Percentiles rank a stretch among this genome's conserved stretches.
These are phyloP conservation scores for Apium graveolens DNA, from an alignment of 129 eudicot species.

Conservation along the genomic window DNA sequence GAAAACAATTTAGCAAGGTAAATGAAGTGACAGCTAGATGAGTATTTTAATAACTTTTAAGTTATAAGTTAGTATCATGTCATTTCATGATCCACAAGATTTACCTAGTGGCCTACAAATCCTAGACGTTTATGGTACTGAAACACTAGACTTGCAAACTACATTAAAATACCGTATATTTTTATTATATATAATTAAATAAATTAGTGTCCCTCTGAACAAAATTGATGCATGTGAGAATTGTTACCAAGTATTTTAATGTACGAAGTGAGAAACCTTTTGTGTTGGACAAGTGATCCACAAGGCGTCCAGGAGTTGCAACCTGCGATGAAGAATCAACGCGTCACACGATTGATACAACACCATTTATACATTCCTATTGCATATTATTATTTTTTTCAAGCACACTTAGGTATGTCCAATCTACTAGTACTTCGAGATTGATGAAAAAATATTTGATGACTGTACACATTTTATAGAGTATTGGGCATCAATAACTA, in stretches of 20 bases:
- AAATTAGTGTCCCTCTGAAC: background rate
- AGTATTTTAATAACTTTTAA: background rate
- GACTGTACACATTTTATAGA: background rate
- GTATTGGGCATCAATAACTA: background rate
- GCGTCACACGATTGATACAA: background rate
- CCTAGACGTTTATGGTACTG: background rate
- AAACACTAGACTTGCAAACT: background rate
- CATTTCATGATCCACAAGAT: background rate
- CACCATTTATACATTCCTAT: background rate
- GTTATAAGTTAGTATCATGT: too few species aligned
- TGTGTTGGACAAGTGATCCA: constrained; percentile 87
- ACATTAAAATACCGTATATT: background rate
- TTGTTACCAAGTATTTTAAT: constrained; percentile 68
- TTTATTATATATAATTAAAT: background rate
- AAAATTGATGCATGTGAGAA: too few species aligned
- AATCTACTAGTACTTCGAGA: background rate
- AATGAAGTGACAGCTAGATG: background rate
- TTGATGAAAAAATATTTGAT: background rate
- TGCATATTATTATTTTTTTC: background rate
- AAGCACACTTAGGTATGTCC: background rate
- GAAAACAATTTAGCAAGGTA: background rate
- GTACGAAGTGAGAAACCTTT: constrained; percentile 88
- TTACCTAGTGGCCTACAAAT: background rate
- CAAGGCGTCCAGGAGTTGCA: constrained; percentile 97
- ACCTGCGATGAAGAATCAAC: constrained; percentile 35